These are phyloP conservation scores for Boletus insuetus DNA, from an alignment of 768 basidiomycete genomes.

Conservation along the genomic window DNA sequence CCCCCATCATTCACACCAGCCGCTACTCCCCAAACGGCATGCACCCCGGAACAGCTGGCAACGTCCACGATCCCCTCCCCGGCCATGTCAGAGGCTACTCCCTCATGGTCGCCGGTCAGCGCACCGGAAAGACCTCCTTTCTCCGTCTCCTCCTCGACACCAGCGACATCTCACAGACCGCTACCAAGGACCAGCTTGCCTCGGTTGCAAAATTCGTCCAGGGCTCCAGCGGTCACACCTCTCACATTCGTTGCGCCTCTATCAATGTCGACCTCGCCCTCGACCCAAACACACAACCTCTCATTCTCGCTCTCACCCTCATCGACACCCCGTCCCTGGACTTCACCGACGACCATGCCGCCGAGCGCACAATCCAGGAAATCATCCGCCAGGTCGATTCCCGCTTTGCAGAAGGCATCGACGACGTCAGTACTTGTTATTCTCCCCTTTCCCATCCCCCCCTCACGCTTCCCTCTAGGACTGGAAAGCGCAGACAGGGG, in stretches of 20 bases:
- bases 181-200: constrained; percentile 72
- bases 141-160: constrained; percentile 85
- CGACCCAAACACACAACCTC: constrained; percentile 44
- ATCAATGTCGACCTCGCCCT: constrained; percentile 67
- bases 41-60: constrained; percentile 29
- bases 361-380: constrained; percentile 64
- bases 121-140: constrained; percentile 85
- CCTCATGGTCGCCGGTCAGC: constrained; percentile 78
- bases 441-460: constrained; percentile 16
- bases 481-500: constrained; percentile 63
- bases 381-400: constrained; percentile 71
- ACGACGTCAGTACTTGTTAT: constrained; percentile 60
- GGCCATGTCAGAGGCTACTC: constrained; percentile 45
- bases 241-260: constrained; percentile 67
- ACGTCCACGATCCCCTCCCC: constrained; percentile 25
- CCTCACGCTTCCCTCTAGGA: constrained; percentile 46
- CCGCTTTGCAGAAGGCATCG: constrained; percentile 68
- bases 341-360: constrained; percentile 60
- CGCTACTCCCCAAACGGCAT: too few species aligned
- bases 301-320: constrained; percentile 61
- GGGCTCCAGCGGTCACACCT: constrained; percentile 67
- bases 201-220: constrained; percentile 83
- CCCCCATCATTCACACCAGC: too few species aligned
- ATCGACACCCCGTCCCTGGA: constrained; percentile 84
- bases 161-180: constrained; percentile 57